These are phyloP conservation scores for Leccinum imitatum DNA, from an alignment of 768 basidiomycete species.

Conservation along the genomic window DNA sequence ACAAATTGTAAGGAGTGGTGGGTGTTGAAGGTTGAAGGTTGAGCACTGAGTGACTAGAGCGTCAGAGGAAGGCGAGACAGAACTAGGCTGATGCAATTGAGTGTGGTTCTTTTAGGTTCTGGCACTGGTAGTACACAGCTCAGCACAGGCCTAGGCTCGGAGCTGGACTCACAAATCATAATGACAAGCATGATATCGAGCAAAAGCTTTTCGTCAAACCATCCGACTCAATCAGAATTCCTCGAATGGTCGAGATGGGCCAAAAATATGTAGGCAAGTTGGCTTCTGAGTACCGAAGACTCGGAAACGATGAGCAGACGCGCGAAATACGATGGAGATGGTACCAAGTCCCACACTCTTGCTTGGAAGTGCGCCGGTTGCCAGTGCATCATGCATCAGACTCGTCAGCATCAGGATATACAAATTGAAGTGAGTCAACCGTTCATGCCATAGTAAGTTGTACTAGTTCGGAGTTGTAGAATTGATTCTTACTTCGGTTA, in stretches of 20 bases:
- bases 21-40: slow-evolving; percentile 6
- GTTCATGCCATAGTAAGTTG: too few species aligned
- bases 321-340: too few species aligned
- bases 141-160: not conserved
- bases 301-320: too few species aligned
- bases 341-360: too few species aligned
- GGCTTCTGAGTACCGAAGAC: too few species aligned
- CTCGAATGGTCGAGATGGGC: slow-evolving; percentile 16
- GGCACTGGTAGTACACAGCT: not conserved
- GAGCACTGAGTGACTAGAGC: slow-evolving; percentile 1
- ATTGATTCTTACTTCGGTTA: too few species aligned
- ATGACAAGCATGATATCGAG: not conserved
- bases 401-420: too few species aligned
- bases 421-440: too few species aligned
- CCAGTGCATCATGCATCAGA: too few species aligned
- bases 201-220: slow-evolving; percentile 21
- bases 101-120: slow-evolving; percentile 17
- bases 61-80: not conserved
- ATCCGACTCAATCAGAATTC: slow-evolving; percentile 14
- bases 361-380: too few species aligned
- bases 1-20: slow-evolving; percentile 11
- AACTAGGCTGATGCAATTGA: slow-evolving; percentile 3
- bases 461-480: too few species aligned
- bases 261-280: too few species aligned
- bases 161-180: not conserved